Evolutionary conservation across 2,329 filamentous ascomycete genomes (phyloP).

Genomic region (Colletotrichum navitas): DNA sequence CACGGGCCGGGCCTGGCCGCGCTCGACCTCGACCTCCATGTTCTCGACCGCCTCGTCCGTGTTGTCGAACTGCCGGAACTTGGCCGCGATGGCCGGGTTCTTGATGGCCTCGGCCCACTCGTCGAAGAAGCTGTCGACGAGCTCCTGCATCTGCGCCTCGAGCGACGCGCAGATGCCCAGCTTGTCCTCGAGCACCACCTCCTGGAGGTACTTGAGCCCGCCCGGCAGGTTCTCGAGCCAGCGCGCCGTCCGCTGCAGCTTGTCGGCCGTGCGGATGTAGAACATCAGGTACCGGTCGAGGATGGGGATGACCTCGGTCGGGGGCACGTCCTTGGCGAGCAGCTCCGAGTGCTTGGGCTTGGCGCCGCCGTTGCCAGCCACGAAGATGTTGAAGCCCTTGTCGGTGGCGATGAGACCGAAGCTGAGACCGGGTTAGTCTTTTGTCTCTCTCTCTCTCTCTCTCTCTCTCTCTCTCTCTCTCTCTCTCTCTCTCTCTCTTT

Average conservation of each 20-base stretch:
- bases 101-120: conserved; percentile 90
- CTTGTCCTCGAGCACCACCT: conserved; percentile 87
- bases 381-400: conserved; percentile 93
- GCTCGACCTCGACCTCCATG: conserved; percentile 78
- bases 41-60: conserved; percentile 77
- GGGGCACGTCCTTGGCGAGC: conserved; percentile 86
- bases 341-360: conserved; percentile 86
- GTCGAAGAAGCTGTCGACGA: conserved; percentile 88
- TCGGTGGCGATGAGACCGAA: conserved; percentile 94
- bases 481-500: no score
- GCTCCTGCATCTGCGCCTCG: conserved; percentile 87
- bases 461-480: neutral
- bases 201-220: conserved; percentile 83
- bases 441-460: neutral
- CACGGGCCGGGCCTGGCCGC: conserved; percentile 79
- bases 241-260: conserved; percentile 86
- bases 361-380: conserved; percentile 89
- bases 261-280: conserved; percentile 93
- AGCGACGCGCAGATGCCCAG: conserved; percentile 87
- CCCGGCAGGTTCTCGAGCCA: conserved; percentile 90
- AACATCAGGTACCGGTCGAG: conserved; percentile 92
- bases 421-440: conserved; percentile 54
- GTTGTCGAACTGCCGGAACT: conserved; percentile 89
- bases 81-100: conserved; percentile 73
- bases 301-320: conserved; percentile 84